These are phyloP conservation scores for Coprinopsis sp. DNA, from an alignment of 768 basidiomycete species.

Conservation along the genomic window DNA sequence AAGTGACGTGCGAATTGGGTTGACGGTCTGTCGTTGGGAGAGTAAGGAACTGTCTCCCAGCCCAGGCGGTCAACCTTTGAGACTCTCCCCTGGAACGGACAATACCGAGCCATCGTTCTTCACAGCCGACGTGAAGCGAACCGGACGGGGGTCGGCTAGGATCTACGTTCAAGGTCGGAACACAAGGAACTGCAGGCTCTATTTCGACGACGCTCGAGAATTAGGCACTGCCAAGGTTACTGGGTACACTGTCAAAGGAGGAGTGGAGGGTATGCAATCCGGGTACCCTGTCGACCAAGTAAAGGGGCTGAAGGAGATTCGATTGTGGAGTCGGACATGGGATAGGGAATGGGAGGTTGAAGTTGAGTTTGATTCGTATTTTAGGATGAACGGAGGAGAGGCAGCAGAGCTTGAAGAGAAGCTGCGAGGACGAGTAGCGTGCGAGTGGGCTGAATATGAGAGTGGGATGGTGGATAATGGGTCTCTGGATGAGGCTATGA, in stretches of 20 bases:
- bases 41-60: constrained; percentile 29
- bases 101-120: constrained; percentile 34
- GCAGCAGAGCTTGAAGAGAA: constrained; percentile 14
- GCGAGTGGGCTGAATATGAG: constrained; percentile 68
- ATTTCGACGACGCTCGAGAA: constrained; percentile 38
- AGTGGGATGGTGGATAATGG: constrained; percentile 48
- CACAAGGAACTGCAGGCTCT: constrained; percentile 59
- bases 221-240: constrained; percentile 28
- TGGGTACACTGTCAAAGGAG: constrained; percentile 36
- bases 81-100: not conserved
- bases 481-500: constrained; percentile 11
- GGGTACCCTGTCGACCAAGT: constrained; percentile 33
- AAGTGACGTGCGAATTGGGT: constrained; percentile 24
- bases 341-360: constrained; percentile 48
- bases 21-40: constrained; percentile 49
- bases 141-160: constrained; percentile 39
- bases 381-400: too few relatives aligned
- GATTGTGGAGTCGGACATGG: constrained; percentile 63
- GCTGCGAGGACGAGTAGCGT: constrained; percentile 45
- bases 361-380: constrained; percentile 39
- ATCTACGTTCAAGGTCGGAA: constrained; percentile 52
- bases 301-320: constrained; percentile 30
- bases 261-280: constrained; percentile 32
- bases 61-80: constrained; percentile 22
- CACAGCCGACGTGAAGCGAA: constrained; percentile 34